Evolutionary conservation across 1,139 yeast species (phyloP), one percentile per base, ranked within the genome.

Genomic region (Pichia sp.): DNA sequence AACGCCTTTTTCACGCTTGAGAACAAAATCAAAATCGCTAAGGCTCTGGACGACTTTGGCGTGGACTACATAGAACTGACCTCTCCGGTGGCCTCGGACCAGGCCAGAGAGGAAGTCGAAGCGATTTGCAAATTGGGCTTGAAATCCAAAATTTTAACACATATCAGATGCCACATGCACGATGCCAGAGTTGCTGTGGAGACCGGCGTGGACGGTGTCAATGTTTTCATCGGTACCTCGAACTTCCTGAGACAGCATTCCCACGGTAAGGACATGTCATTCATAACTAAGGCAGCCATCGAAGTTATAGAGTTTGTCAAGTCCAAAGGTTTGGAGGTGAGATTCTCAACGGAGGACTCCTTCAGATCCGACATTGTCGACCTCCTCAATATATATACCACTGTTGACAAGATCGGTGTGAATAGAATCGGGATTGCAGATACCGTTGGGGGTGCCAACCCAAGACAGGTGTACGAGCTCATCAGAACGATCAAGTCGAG

Each of bases 401-500:
- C 82, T 23, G 83, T 80, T 50, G 82, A 79, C 68, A 79, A 80
- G 64, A 77, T 80, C 54, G 84, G 84, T 48, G 84, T 80, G 53
- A 76, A 80, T 67, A 73, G 84, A 68, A 82, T 80, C 51, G 84
- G 84, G 62, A 79, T 80, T 66, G 84, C 84, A 52, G 84, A 80
- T 67, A 80, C 84, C 32, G 83, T 80, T 47, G 84, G 84, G 51
- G 79, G 84, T 67, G 84, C 84, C 51, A 79, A 80, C 66, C 83
- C 84, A 54, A 74, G 84, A 69, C 84, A 80, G 66, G 84, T 80
- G 50, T 80, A 79, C 63, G 84, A 80, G 65, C 72, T 80, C 63
- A 81, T 80, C 55, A 75, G 81, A 67, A 79, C 84, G n/a, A 75
- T 80, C 62, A 79, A 75, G 63, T 75, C 81, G 11, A 82, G 79